Evolutionary conservation across 176 grass and related monocot genomes (phyloP), one percentile per base, ranked within the genome.

Genomic region (Chrysopogon serrulatus): DNA sequence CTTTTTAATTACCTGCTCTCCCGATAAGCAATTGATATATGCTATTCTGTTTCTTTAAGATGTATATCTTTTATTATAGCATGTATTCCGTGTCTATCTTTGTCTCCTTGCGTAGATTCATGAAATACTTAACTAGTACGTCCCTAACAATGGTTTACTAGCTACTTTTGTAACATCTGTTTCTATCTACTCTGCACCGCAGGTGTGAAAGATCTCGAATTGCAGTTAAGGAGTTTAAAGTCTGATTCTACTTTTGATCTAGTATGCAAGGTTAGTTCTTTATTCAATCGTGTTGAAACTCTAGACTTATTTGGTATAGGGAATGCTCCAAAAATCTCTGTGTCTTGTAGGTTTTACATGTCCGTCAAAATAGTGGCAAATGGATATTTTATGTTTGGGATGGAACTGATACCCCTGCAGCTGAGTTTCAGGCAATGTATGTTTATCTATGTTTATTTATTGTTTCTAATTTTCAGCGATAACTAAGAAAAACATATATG

Each of bases 311-410:
- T 83, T 8, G 1, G 44, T 14, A 76, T 6, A 75, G 28, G 51
- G 32, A 75, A 37, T 39, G 5, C 68, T 31, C 39, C 4, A 34
- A 43, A 71, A 13, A 23, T 47, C 36, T 64, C 19, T 79, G 35
- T 88, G 61, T 59, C 10, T 59, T 87, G 49, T 84, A 98, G 95
- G 92, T 97, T 92, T 86, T 94, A 85, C 88, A 93, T 94, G 82
- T 94, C 56, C 39, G 15, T 84, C 32, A 90, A 87, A 77, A 79
- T 79, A 81, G 17, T 18, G 60, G 74, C 2, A 78, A 84, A 34
- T 82, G 74, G 79, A 82, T 94, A 83, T 90, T 88, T 48, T 98
- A 92, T 84, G 90, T 93, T 37, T 98, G 95, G 95, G 95, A 98
- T 92, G 92, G 95, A 87, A 98, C 92, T 66, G 88, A 98, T 86